These are phyloP conservation scores for Pythium periplocum DNA, from an alignment of 352 stramenopile species.

Conservation along the genomic window DNA sequence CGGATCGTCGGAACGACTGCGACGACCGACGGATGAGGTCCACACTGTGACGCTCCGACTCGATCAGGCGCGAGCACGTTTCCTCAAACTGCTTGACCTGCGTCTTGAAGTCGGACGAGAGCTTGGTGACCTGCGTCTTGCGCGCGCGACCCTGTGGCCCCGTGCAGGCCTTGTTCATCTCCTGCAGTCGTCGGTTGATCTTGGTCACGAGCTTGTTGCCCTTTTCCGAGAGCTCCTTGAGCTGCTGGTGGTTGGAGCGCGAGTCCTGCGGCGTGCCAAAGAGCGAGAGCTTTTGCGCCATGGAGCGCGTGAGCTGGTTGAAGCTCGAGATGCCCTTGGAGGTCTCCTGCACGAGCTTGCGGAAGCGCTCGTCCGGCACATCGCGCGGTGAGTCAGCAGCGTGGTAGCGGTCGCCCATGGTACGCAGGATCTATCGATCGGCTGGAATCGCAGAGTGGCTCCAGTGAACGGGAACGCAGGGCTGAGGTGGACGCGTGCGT, in stretches of 20 bases:
- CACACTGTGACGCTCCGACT: slow-evolving; percentile 68
- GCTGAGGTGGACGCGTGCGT: background rate
- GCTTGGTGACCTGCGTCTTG: slow-evolving; percentile 74
- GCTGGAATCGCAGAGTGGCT: too few relatives aligned
- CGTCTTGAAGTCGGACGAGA: slow-evolving; percentile 83
- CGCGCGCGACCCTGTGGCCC: slow-evolving; percentile 38
- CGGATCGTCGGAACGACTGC: slow-evolving; percentile 47
- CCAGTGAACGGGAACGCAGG: background rate
- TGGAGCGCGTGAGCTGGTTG: slow-evolving; percentile 79
- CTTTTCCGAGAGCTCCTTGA: slow-evolving; percentile 80
- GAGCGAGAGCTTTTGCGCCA: slow-evolving; percentile 84
- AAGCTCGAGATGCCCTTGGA: slow-evolving; percentile 85
- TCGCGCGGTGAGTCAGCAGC: slow-evolving; percentile 50
- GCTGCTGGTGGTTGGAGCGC: slow-evolving; percentile 72
- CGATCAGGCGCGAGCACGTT: slow-evolving; percentile 60
- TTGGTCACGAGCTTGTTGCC: slow-evolving; percentile 76
- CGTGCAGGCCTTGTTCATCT: slow-evolving; percentile 59
- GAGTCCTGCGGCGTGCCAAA: slow-evolving; percentile 82
- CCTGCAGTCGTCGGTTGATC: slow-evolving; percentile 71
- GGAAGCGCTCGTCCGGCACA: slow-evolving; percentile 58
- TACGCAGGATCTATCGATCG: background rate
- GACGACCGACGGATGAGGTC: slow-evolving; percentile 80
- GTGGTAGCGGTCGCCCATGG: slow-evolving; percentile 68
- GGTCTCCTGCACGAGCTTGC: slow-evolving; percentile 73
- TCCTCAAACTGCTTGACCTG: slow-evolving; percentile 72